These are phyloP conservation scores for Capronia americana DNA, from an alignment of 2,329 filamentous ascomycete genomes.

Conservation along the genomic window DNA sequence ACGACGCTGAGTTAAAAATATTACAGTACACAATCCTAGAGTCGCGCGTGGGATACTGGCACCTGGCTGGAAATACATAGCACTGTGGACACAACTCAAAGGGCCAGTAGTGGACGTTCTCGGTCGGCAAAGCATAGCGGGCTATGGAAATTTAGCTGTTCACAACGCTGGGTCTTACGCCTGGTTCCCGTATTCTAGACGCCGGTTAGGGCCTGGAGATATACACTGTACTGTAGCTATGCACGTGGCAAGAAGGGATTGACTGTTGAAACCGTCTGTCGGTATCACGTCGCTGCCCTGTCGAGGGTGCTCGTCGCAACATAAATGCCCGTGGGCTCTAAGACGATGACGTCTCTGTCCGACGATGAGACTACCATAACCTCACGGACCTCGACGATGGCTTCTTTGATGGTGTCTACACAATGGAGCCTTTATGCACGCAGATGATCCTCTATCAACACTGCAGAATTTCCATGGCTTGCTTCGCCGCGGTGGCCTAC, in stretches of 20 bases:
- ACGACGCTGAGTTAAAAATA: too few relatives aligned
- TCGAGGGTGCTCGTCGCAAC: slow-evolving; percentile 54
- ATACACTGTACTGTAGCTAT: slow-evolving; percentile 60
- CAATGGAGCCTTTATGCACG: slow-evolving; percentile 65
- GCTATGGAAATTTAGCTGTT: slow-evolving; percentile 60
- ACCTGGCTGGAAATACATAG: slow-evolving; percentile 54
- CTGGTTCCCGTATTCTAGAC: slow-evolving; percentile 57
- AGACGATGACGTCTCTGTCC: slow-evolving; percentile 48
- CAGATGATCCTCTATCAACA: slow-evolving; percentile 54
- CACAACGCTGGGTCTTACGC: slow-evolving; percentile 46
- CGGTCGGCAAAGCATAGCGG: slow-evolving; percentile 51
- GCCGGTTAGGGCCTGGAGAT: slow-evolving; percentile 59
- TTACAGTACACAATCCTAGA: slow-evolving; percentile 52
- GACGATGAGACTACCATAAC: slow-evolving; percentile 60
- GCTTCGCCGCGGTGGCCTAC: slow-evolving; percentile 55
- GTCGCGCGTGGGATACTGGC: slow-evolving; percentile 45
- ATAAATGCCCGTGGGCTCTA: slow-evolving; percentile 46
- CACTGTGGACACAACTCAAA: slow-evolving; percentile 60
- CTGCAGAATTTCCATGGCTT: slow-evolving; percentile 57
- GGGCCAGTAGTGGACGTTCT: slow-evolving; percentile 58
- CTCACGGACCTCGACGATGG: slow-evolving; percentile 49
- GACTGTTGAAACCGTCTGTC: slow-evolving; percentile 54
- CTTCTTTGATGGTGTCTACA: slow-evolving; percentile 60
- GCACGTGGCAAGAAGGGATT: slow-evolving; percentile 54
- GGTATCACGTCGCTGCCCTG: slow-evolving; percentile 59